Base-by-base conservation (phyloP, 768 basidiomycete genomes). In the Podaxis sp. region DNA sequence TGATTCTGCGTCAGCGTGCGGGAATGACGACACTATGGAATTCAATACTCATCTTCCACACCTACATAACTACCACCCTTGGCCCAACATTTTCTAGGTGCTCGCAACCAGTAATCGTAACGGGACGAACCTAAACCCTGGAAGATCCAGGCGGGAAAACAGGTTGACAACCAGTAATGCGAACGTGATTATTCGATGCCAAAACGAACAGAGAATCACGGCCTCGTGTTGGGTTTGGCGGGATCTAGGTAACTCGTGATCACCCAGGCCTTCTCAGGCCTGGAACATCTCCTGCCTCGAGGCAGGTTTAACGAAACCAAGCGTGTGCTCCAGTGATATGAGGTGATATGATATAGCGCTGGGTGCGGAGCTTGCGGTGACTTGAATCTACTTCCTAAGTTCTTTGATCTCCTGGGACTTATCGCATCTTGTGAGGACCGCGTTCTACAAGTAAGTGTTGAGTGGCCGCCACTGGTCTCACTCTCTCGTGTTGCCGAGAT, bases 161-260 rank as follows among this genome's bases (percentile, higher is more conserved):
- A 15, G 38, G 36, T 50, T 20, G 30, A 52, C 15, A 24, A 40
- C 49, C 37, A n/a, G 22, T n/a, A n/a, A n/a, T 40, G 38, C 24
- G 12, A 24, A 26, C 2, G 22, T 26, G 54, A 41, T 56, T 36
- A 10, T 38, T 37, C 13, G 12, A 56, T 56, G 37, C 12, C 22
- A 24, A 8, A 52, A 51, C 20, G 36, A n/a, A 30, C n/a, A 22
- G 41, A 52, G 26, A 36, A 38, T 38, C 41, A 13, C 36, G 38
- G 58, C 58, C 58, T 60, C 58, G 49, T 60, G 58, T 51, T 52
- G 28, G 22, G 17, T 24, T 50, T 52, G 48, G 37, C 58, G 37
- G 41, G 58, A 60, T 60, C 37, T 26, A 15, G 13, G 36, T 30
- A 60, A 60, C 58, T 28, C 58, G 58, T 60, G 58, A 60, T 38